These are phyloP conservation scores for Fimicolochytrium jonesii DNA, from an alignment of 192 early-diverging fungal species.

Conservation along the genomic window DNA sequence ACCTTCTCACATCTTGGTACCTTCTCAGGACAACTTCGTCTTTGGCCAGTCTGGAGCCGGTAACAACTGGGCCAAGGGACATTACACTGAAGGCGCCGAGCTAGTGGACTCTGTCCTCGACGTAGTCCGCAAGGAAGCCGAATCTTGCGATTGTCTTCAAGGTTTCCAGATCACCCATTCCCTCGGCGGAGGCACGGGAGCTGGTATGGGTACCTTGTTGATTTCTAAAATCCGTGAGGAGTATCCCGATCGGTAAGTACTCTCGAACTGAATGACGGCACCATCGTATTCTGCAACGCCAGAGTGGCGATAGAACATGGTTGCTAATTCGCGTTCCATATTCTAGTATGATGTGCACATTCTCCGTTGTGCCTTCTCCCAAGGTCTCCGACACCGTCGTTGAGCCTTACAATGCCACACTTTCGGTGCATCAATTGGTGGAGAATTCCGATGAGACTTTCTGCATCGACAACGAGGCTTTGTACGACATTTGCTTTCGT, in stretches of 20 bases:
- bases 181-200: slow-evolving; percentile 96
- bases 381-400: slow-evolving; percentile 98
- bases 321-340: too few species aligned
- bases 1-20: too few species aligned
- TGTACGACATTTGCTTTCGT: slow-evolving; percentile 98
- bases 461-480: slow-evolving; percentile 99
- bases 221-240: slow-evolving; percentile 98
- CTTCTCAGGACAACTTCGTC: slow-evolving; percentile 88
- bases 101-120: slow-evolving; percentile 94
- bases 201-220: slow-evolving; percentile 93
- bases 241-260: slow-evolving; percentile 86
- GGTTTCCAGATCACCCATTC: slow-evolving; percentile 99
- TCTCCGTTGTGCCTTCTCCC: slow-evolving; percentile 94
- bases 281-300: too few species aligned
- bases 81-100: slow-evolving; percentile 99
- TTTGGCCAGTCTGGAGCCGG: slow-evolving; percentile 96
- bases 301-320: too few species aligned
- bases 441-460: slow-evolving; percentile 99
- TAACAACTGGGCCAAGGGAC: slow-evolving; percentile 99
- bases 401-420: slow-evolving; percentile 98
- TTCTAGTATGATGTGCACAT: slow-evolving; percentile 88
- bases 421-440: slow-evolving; percentile 96
- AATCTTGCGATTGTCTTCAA: slow-evolving; percentile 93
- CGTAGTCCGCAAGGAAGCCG: slow-evolving; percentile 94
- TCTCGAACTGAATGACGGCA: too few species aligned